These are phyloP conservation scores for Cyberlindnera euphorbiiphila DNA, from an alignment of 805 yeast species.

Conservation along the genomic window DNA sequence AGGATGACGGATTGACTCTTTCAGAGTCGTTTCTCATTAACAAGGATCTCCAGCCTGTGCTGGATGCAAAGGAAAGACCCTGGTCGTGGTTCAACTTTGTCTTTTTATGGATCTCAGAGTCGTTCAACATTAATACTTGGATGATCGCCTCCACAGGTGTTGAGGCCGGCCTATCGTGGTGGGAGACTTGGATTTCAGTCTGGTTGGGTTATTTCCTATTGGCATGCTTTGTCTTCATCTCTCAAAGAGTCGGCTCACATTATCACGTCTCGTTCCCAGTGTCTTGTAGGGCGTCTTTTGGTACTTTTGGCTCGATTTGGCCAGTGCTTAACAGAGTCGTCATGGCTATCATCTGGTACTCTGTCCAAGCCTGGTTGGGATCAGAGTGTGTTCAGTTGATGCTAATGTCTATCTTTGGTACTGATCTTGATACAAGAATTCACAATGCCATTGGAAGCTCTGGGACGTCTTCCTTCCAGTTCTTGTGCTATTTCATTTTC, in stretches of 20 bases:
- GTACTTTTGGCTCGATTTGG: constrained; percentile 84
- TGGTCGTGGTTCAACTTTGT: constrained; percentile 85
- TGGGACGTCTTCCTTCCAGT: constrained; percentile 67
- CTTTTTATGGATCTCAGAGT: constrained; percentile 84
- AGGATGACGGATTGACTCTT: constrained; percentile 38
- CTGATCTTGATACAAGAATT: constrained; percentile 55
- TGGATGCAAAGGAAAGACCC: constrained; percentile 62
- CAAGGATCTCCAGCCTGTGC: constrained; percentile 72
- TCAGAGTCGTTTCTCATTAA: constrained; percentile 67
- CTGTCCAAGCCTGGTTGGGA: constrained; percentile 82
- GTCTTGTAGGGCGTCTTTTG: constrained; percentile 75
- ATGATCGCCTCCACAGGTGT: constrained; percentile 88
- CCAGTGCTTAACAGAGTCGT: constrained; percentile 85
- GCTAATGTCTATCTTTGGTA: constrained; percentile 74
- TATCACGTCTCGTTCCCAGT: constrained; percentile 88
- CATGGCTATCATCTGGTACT: constrained; percentile 84
- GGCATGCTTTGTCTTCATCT: constrained; percentile 63
- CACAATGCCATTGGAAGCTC: constrained; percentile 57
- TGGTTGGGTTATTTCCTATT: constrained; percentile 79
- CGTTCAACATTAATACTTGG: constrained; percentile 88
- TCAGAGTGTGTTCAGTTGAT: constrained; percentile 78
- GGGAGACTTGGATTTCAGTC: constrained; percentile 87
- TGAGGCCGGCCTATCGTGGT: constrained; percentile 75
- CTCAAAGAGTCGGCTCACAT: constrained; percentile 74
- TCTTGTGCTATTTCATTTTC: constrained; percentile 74